Evolutionary conservation across 1,284 basidiomycete species (phyloP).

Genomic region (Flammula alnicola): DNA sequence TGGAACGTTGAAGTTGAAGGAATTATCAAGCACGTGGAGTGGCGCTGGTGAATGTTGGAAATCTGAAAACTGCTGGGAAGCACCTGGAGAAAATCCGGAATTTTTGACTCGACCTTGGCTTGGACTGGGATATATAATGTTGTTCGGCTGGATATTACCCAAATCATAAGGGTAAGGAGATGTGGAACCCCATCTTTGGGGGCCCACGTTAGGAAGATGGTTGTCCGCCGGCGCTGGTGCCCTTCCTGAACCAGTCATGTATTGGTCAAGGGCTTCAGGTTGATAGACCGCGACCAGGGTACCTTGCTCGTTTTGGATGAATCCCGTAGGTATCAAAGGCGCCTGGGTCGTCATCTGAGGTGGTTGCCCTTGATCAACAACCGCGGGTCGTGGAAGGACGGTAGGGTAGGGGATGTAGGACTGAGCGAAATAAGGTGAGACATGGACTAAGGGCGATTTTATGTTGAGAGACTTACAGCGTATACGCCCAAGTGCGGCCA

Average conservation of each 20-base stretch:
- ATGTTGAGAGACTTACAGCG: slow-evolving; percentile 42
- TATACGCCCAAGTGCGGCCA: slow-evolving; percentile 48
- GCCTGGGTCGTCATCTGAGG: slow-evolving; percentile 45
- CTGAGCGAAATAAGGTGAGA: slow-evolving; percentile 32
- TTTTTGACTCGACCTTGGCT: slow-evolving; percentile 14
- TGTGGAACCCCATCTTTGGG: slow-evolving; percentile 16
- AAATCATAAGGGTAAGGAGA: slow-evolving; percentile 8
- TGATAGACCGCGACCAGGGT: slow-evolving; percentile 72
- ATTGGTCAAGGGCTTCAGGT: slow-evolving; percentile 62
- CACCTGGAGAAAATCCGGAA: slow-evolving; percentile 9
- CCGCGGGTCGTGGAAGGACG: slow-evolving; percentile 36
- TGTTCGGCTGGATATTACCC: not conserved
- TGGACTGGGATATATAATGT: slow-evolving; percentile 5
- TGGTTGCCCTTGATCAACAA: slow-evolving; percentile 33
- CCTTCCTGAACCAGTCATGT: slow-evolving; percentile 39
- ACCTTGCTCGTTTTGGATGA: slow-evolving; percentile 74
- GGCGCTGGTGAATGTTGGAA: slow-evolving; percentile 7
- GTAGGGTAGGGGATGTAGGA: slow-evolving; percentile 52
- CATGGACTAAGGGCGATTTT: not conserved
- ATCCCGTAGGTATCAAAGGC: slow-evolving; percentile 68
- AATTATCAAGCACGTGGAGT: slow-evolving; percentile 12
- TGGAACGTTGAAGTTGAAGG: slow-evolving; percentile 4
- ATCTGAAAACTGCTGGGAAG: slow-evolving; percentile 15
- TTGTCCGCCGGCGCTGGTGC: slow-evolving; percentile 11
- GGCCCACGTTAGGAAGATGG: slow-evolving; percentile 10